A percentile compares a stretch with the other conserved stretches of the same genome.
Evolutionary conservation across 2,329 filamentous ascomycete genomes (phyloP).

Genomic region (Cadophora luteo-olivacea): DNA sequence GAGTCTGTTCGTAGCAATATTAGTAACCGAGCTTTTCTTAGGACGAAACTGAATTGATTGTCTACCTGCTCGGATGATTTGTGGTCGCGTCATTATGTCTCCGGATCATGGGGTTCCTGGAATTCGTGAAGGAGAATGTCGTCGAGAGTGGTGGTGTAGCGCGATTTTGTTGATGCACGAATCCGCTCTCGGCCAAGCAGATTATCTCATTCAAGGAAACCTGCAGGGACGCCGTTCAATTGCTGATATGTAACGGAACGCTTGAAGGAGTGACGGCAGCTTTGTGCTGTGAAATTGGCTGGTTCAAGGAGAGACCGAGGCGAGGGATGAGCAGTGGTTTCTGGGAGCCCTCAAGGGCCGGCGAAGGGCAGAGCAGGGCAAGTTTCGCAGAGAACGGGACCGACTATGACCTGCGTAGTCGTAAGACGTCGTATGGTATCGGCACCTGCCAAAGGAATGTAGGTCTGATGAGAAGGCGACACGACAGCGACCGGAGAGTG

Average conservation of each 20-base stretch:
- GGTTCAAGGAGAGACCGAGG: constrained; percentile 22
- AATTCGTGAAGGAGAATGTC: constrained; percentile 14
- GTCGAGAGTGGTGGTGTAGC: constrained; percentile 21
- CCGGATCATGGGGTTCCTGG: constrained; percentile 30
- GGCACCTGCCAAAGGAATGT: constrained; percentile 14
- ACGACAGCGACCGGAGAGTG: neutral
- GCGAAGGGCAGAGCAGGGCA: neutral
- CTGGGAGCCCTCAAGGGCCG: constrained; percentile 11
- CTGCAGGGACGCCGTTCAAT: constrained; percentile 13
- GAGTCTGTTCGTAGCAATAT: constrained; percentile 68
- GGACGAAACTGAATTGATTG: constrained; percentile 20
- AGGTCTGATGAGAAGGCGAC: neutral
- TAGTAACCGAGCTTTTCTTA: constrained; percentile 35
- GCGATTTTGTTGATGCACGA: constrained; percentile 32
- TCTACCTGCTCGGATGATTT: constrained; percentile 62
- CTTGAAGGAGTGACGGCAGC: constrained; percentile 30
- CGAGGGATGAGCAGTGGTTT: constrained; percentile 6
- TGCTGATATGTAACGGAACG: constrained; percentile 9
- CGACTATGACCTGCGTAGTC: constrained; percentile 38
- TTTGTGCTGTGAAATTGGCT: constrained; percentile 27
- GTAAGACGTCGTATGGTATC: constrained; percentile 12
- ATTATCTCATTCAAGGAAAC: constrained; percentile 28
- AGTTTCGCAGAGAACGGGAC: constrained; percentile 13
- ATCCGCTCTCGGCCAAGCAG: constrained; percentile 27
- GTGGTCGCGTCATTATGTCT: constrained; percentile 58